Percentiles rank a stretch among this genome's conserved stretches.
These are phyloP conservation scores for Aureobasidium lini DNA, from an alignment of 2,329 filamentous ascomycete genomes.

Conservation along the genomic window DNA sequence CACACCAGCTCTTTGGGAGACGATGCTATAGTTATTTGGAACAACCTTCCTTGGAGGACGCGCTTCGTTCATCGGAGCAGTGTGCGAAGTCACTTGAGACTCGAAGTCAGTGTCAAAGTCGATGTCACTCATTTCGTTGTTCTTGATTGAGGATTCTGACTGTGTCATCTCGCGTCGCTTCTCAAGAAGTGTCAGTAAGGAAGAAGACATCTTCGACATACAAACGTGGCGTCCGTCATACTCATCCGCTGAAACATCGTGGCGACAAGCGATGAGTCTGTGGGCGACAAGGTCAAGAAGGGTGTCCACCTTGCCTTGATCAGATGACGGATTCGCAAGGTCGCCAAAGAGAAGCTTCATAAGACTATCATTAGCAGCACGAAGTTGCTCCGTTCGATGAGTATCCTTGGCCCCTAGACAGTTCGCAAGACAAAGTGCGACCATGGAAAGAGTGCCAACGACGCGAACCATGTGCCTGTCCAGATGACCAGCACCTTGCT, in stretches of 20 bases:
- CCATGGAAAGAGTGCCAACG: conserved; percentile 42
- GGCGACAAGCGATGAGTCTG: neutral
- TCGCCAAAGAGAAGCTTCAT: conserved; percentile 27
- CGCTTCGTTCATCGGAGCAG: neutral
- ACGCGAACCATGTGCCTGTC: conserved; percentile 45
- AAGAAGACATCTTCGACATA: neutral
- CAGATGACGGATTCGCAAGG: conserved; percentile 31
- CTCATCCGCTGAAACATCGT: neutral
- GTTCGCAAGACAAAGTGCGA: conserved; percentile 29
- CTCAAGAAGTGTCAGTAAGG: neutral
- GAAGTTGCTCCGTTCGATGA: conserved; percentile 23
- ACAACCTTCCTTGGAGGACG: neutral
- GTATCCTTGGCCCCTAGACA: conserved; percentile 22
- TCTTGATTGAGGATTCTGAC: neutral
- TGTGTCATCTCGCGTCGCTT: neutral
- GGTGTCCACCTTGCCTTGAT: conserved; percentile 37
- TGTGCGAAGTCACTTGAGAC: conserved; percentile 2
- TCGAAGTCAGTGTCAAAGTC: conserved; percentile 14
- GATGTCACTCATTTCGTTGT: conserved; percentile 7
- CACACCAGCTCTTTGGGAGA: neutral
- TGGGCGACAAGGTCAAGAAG: conserved; percentile 31
- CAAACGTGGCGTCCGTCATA: neutral
- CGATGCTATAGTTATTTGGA: neutral
- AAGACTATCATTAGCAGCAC: conserved; percentile 21
- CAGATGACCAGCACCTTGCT: conserved; percentile 22